Evolutionary conservation across 768 basidiomycete species (phyloP).

Genomic region (Leucocoprinus sp.): DNA sequence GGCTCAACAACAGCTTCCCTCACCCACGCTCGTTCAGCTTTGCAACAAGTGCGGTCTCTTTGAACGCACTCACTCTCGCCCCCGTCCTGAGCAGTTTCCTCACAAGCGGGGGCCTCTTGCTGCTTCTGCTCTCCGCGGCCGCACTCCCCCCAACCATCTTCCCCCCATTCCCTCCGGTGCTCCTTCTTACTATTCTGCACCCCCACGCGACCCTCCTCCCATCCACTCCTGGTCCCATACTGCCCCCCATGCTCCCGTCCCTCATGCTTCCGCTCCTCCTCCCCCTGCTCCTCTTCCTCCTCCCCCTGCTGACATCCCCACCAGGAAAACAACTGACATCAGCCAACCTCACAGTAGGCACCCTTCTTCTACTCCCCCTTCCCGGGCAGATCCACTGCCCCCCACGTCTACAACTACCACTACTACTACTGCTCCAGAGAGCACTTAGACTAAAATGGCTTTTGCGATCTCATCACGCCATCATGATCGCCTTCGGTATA

Average conservation of each 20-base stretch:
- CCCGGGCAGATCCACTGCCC: slow-evolving; percentile 3
- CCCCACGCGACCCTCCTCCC: slow-evolving; percentile 43
- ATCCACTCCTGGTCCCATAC: slow-evolving; percentile 12
- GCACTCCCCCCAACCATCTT: slow-evolving; percentile 36
- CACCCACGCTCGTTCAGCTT: slow-evolving; percentile 22
- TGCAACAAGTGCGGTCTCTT: slow-evolving; percentile 75
- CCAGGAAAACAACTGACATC: slow-evolving; percentile 1
- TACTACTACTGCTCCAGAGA: too few relatives aligned
- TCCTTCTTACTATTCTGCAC: slow-evolving; percentile 34
- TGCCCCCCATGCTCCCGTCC: background rate
- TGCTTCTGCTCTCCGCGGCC: slow-evolving; percentile 37
- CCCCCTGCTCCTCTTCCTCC: slow-evolving; percentile 6
- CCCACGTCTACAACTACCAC: too few relatives aligned
- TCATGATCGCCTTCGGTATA: too few relatives aligned
- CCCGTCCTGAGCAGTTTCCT: slow-evolving; percentile 74
- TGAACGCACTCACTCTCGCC: slow-evolving; percentile 72
- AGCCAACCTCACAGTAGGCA: slow-evolving; percentile 9
- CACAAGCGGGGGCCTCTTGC: slow-evolving; percentile 70
- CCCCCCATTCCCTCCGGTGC: slow-evolving; percentile 33
- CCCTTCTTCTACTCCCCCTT: slow-evolving; percentile 1
- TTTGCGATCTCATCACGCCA: too few relatives aligned
- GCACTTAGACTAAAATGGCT: too few relatives aligned
- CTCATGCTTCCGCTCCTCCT: background rate
- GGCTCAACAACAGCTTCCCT: slow-evolving; percentile 13
- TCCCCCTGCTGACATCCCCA: background rate